phyloP scores from a whole-genome alignment of 2,329 filamentous ascomycete species.

The Xylaria sp. region DNA sequence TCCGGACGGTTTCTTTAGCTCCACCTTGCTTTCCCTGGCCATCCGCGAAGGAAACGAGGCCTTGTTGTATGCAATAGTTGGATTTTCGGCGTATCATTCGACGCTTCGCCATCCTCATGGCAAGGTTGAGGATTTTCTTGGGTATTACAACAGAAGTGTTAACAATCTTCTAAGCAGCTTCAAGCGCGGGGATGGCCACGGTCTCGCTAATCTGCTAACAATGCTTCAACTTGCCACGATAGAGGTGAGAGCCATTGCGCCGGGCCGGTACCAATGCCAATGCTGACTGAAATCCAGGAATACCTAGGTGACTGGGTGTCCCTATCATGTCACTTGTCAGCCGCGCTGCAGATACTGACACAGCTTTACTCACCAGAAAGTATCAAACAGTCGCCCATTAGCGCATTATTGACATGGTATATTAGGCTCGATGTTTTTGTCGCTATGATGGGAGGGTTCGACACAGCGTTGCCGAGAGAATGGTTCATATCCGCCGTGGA shows the following conservation, averaged over 20 bases:
- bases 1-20: constrained; percentile 73
- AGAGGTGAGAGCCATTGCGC: constrained; percentile 65
- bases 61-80: constrained; percentile 83
- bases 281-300: constrained; percentile 63
- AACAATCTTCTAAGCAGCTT: constrained; percentile 75
- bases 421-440: constrained; percentile 85
- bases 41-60: constrained; percentile 71
- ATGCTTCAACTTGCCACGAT: constrained; percentile 92
- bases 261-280: constrained; percentile 4
- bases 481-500: constrained; percentile 75
- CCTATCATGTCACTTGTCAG: constrained; percentile 88
- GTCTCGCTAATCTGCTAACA: constrained; percentile 77
- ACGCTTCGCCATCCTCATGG: constrained; percentile 73
- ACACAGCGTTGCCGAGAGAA: constrained; percentile 73
- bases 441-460: constrained; percentile 80
- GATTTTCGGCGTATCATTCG: constrained; percentile 87
- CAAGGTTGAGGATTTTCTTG: constrained; percentile 79
- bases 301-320: constrained; percentile 96
- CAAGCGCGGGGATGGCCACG: constrained; percentile 72
- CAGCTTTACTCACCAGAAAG: constrained; percentile 79
- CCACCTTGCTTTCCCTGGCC: constrained; percentile 73
- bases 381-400: constrained; percentile 71
- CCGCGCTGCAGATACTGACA: constrained; percentile 80
- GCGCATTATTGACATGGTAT: constrained; percentile 87
- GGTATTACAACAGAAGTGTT: constrained; percentile 90